Evolutionary conservation across 2,329 filamentous ascomycete species (phyloP).

Genomic region (Colletotrichum endophyticum): DNA sequence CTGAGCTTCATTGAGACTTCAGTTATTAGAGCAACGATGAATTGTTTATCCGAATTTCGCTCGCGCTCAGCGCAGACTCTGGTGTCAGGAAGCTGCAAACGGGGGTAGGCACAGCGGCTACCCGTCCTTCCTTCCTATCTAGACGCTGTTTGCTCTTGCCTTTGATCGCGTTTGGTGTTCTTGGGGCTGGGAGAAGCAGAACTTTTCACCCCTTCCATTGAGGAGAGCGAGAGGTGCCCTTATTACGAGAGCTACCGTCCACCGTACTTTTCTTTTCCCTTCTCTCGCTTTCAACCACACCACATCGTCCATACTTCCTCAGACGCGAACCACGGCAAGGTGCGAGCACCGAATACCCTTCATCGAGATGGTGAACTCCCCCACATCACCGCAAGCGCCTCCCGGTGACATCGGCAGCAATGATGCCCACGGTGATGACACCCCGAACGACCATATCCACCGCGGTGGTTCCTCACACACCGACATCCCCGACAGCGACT

Average conservation of each 20-base stretch:
- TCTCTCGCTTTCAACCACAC: neutral
- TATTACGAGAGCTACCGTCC: neutral
- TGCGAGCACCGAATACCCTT: neutral
- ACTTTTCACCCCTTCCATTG: neutral
- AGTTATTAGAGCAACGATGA: rapidly evolving
- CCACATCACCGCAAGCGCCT: neutral
- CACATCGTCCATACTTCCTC: neutral
- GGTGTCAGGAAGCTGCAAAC: neutral
- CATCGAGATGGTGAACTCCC: neutral
- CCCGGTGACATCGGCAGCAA: neutral
- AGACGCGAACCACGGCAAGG: neutral
- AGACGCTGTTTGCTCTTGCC: neutral
- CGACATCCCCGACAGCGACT: neutral
- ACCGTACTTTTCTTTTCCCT: neutral
- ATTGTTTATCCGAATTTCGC: neutral
- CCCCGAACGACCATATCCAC: neutral
- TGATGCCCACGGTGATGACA: neutral
- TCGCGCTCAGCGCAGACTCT: neutral
- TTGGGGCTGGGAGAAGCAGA: neutral
- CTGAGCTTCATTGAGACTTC: neutral
- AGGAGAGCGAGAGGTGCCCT: neutral
- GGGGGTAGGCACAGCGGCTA: neutral
- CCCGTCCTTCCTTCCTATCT: neutral
- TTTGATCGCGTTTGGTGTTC: neutral
- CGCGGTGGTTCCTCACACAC: neutral